Conservation (phyloP, 2,329 filamentous ascomycete genomes). For the Clarireedia hainanense region DNA sequence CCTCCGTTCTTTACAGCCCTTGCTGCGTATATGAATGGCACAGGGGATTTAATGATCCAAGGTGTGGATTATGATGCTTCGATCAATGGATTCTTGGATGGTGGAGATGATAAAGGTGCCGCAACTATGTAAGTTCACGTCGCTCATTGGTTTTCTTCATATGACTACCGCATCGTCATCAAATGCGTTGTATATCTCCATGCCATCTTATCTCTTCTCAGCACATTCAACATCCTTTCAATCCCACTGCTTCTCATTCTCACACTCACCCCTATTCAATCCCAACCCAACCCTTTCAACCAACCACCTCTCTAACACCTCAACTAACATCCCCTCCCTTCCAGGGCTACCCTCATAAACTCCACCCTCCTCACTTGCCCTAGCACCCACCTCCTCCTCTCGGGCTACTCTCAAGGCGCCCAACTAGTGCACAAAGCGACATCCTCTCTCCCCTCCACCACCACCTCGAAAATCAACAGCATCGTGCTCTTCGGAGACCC, state of each 20-base stretch:
- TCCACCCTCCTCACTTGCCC: slow-evolving; percentile 18
- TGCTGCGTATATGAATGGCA: slow-evolving; percentile 32
- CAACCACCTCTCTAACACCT: not conserved
- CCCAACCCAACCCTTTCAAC: not conserved
- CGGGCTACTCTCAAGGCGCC: slow-evolving; percentile 25
- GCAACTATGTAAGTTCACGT: slow-evolving; percentile 31
- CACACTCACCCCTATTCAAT: not conserved
- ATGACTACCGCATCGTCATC: too few species aligned
- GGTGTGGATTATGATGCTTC: slow-evolving; percentile 45
- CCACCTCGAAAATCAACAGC: slow-evolving; percentile 16
- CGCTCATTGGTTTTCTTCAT: too few species aligned
- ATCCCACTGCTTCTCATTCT: not conserved
- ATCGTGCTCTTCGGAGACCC: slow-evolving; percentile 25
- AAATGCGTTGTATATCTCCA: too few species aligned
- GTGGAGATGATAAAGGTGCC: slow-evolving; percentile 38
- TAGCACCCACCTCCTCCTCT: slow-evolving; percentile 17
- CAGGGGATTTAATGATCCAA: slow-evolving; percentile 37
- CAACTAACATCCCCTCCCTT: too few species aligned
- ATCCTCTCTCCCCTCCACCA: slow-evolving; percentile 11
- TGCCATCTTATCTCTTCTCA: too few species aligned
- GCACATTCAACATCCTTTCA: not conserved
- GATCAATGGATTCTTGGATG: slow-evolving; percentile 37
- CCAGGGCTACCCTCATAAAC: slow-evolving; percentile 19
- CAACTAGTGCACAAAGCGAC: slow-evolving; percentile 23
- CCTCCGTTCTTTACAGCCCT: slow-evolving; percentile 24